A percentile compares a stretch with the other conserved stretches of the same genome.
Conservation (phyloP, 306 rosid species). For the Fragaria vesca region DNA sequence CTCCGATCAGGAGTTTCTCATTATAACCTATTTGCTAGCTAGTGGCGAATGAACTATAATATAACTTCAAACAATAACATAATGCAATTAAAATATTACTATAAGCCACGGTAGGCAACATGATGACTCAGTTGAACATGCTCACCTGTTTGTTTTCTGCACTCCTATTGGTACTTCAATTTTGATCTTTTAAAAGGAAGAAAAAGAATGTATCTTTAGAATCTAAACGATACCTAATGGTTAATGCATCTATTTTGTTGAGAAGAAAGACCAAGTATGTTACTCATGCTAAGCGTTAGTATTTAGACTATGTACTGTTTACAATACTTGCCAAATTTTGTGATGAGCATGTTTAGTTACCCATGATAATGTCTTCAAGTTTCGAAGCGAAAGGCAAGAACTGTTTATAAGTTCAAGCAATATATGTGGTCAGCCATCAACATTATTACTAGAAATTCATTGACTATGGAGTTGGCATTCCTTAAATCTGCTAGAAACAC, state of each 20-base stretch:
- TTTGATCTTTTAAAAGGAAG: neutral
- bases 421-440: neutral
- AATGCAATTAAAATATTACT: neutral
- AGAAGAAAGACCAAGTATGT: conserved; percentile 2
- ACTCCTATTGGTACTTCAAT: neutral
- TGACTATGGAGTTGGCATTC: neutral
- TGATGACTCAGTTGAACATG: neutral
- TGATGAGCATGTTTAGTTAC: neutral
- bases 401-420: neutral
- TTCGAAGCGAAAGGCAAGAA: neutral
- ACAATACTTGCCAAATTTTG: neutral
- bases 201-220: neutral
- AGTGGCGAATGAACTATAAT: neutral
- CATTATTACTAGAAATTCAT: neutral
- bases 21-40: neutral
- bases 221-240: neutral
- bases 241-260: neutral
- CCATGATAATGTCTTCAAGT: neutral
- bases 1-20: conserved; percentile 16
- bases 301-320: neutral
- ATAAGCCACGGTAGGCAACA: neutral
- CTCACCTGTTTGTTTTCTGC: neutral
- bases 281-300: neutral
- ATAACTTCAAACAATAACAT: neutral
- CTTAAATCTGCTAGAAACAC: neutral